phyloP scores from a whole-genome alignment of 495 filamentous ascomycete species.

The Hypoxylon fragiforme region DNA sequence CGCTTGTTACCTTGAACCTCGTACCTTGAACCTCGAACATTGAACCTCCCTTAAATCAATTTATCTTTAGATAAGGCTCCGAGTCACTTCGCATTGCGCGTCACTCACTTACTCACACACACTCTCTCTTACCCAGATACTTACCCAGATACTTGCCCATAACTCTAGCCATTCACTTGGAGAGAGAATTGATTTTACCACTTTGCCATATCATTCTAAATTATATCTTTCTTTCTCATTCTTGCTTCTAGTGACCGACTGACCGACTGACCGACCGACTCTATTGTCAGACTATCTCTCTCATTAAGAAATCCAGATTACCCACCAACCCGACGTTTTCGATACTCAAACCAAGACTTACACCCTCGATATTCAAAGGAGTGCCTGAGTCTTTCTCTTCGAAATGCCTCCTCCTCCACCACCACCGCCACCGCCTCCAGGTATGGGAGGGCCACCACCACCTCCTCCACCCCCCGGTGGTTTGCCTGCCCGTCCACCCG shows the following conservation, averaged over 20 bases:
- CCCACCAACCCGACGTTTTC: conserved; percentile 1
- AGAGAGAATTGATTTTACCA: conserved; percentile 1
- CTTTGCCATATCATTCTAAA: conserved; percentile 4
- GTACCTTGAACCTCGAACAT: not conserved
- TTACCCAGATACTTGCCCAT: not conserved
- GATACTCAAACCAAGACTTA: no score
- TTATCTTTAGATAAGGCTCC: conserved; percentile 21
- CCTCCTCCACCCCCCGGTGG: conserved; percentile 64
- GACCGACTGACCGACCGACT: not conserved
- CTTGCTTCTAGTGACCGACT: conserved; percentile 17
- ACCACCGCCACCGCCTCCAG: conserved; percentile 62
- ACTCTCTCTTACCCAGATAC: not conserved
- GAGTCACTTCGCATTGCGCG: conserved; percentile 7
- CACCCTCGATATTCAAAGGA: not conserved
- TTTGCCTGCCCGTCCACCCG: conserved; percentile 37
- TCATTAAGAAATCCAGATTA: not conserved
- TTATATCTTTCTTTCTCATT: not conserved
- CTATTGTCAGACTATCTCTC: not conserved
- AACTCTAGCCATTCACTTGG: conserved; percentile 6
- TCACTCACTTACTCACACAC: not conserved
- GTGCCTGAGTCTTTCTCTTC: conserved; percentile 4
- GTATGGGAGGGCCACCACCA: conserved; percentile 69
- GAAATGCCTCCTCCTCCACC: conserved; percentile 69
- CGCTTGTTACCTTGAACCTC: not conserved
- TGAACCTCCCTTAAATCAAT: no score